These are phyloP conservation scores for Phanerochaete sordida DNA, from an alignment of 768 basidiomycete species.

Conservation along the genomic window DNA sequence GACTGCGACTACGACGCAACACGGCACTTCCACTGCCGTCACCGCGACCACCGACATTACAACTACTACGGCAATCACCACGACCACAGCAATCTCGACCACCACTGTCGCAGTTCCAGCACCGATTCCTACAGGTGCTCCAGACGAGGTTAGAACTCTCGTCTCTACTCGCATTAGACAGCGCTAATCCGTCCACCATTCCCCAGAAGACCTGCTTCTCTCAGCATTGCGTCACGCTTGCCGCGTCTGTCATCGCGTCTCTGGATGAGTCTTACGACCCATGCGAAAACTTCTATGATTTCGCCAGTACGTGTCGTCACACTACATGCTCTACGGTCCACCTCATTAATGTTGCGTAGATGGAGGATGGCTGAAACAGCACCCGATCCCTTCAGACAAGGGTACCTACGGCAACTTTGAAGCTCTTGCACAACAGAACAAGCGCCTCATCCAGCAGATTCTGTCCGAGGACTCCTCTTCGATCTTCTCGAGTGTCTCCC, in stretches of 20 bases:
- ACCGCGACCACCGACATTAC: background rate
- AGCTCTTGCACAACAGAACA: conserved; percentile 68
- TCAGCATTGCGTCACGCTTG: conserved; percentile 75
- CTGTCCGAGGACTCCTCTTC: conserved; percentile 47
- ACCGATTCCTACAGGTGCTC: conserved; percentile 49
- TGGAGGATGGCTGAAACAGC: conserved; percentile 81
- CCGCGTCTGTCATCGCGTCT: conserved; percentile 76
- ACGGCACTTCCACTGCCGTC: conserved; percentile 23
- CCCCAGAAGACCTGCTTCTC: conserved; percentile 67
- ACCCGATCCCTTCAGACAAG: conserved; percentile 88
- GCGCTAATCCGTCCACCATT: background rate
- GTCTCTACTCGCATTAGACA: background rate
- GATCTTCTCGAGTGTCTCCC: conserved; percentile 22
- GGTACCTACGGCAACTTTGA: conserved; percentile 71
- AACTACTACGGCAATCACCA: conserved; percentile 7
- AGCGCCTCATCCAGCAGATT: conserved; percentile 70
- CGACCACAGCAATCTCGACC: conserved; percentile 36
- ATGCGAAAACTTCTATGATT: conserved; percentile 94
- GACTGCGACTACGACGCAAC: conserved; percentile 31
- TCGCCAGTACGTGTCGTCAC: conserved; percentile 66
- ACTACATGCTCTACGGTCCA: background rate
- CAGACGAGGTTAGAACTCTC: conserved; percentile 42
- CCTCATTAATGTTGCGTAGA: conserved; percentile 38
- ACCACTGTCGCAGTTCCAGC: conserved; percentile 33
- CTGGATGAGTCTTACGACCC: conserved; percentile 85